Evolutionary conservation across 2,329 filamentous ascomycete genomes (phyloP), one percentile per base, ranked within the genome.

Genomic region (Knufia petricola): DNA sequence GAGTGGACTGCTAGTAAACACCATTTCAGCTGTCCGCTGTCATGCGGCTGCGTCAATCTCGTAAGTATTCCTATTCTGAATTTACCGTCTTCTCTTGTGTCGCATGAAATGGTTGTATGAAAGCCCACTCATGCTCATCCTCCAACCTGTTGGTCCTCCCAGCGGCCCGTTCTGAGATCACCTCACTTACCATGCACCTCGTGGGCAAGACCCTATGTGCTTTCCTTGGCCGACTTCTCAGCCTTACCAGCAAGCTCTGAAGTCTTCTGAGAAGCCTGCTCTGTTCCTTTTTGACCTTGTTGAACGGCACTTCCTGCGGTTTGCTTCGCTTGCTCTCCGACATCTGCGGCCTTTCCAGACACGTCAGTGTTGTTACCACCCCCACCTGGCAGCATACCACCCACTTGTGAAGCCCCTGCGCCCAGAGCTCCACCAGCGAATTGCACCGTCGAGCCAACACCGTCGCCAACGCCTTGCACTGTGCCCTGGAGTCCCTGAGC

Each of bases 381-480:
- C 19, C 13, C 34, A 7, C 19, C 34, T n/a, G 48, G 46, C 17
- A 55, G 48, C 50, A 55, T 50, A 20, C 41, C 24, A n/a, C 51
- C 54, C 10, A 55, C 4, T 44, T 56, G 43, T 37, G 50, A 52
- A n/a, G 49, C 51, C 8, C 52, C 54, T 13, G 50, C 52, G 34
- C 54, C 54, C 8, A 55, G 39, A 17, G 52, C 50, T n/a, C 54
- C 54, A 38, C 54, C 54, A 42, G 51, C 50, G 17, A 50, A 55
- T 46, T 53, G 52, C 28, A 55, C 49, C 15, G 54, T 55, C 26
- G 50, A 51, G 31, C 54, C 54, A 10, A 56, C 10, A 13, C 54
- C 53, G 41, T 55, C 52, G 21, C 53, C 53, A 10, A 54, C 53
- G 19, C 51, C 53, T 46, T 51, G 50, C 7, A 55, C 52, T 4